These are phyloP conservation scores for Petasospora fabianii DNA, from an alignment of 1,139 yeast species.

Conservation along the genomic window DNA sequence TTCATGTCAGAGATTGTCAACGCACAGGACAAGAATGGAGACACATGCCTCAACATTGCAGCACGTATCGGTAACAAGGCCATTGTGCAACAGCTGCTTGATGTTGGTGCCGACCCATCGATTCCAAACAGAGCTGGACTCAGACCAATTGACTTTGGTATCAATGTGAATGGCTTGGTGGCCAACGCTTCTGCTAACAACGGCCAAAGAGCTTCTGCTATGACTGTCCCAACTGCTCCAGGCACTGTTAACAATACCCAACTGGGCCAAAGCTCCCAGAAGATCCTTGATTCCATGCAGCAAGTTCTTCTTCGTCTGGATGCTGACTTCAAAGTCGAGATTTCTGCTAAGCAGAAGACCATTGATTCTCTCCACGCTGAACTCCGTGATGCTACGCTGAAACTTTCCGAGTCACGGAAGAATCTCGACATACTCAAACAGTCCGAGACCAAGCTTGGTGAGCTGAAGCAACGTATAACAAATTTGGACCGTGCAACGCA, in stretches of 20 bases:
- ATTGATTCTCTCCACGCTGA: conserved; percentile 45
- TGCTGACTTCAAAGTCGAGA: conserved; percentile 45
- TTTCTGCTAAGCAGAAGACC: conserved; percentile 40
- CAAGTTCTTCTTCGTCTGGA: conserved; percentile 39
- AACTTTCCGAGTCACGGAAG: conserved; percentile 41
- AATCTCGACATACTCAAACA: conserved; percentile 41
- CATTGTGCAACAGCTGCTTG: conserved; percentile 75
- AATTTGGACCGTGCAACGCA: conserved; percentile 55
- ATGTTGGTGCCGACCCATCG: conserved; percentile 80
- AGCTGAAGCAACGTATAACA: conserved; percentile 46
- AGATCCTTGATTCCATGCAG: conserved; percentile 41
- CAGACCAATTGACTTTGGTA: conserved; percentile 81
- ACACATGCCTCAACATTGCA: conserved; percentile 85
- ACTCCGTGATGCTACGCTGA: conserved; percentile 45
- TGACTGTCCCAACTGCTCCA: not conserved
- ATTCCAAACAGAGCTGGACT: conserved; percentile 81
- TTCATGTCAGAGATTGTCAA: conserved; percentile 68
- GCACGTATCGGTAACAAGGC: conserved; percentile 83
- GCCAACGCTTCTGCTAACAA: conserved; percentile 3
- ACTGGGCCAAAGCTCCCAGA: conserved; percentile 34
- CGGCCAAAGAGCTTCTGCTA: not conserved
- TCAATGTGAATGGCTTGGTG: conserved; percentile 23
- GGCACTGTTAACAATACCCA: conserved; percentile 1
- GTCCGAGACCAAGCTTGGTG: conserved; percentile 39
- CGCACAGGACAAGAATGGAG: conserved; percentile 80